These are phyloP conservation scores for Brachypodium distachyon DNA, from an alignment of 202 grass and related monocot species.

Conservation along the genomic window DNA sequence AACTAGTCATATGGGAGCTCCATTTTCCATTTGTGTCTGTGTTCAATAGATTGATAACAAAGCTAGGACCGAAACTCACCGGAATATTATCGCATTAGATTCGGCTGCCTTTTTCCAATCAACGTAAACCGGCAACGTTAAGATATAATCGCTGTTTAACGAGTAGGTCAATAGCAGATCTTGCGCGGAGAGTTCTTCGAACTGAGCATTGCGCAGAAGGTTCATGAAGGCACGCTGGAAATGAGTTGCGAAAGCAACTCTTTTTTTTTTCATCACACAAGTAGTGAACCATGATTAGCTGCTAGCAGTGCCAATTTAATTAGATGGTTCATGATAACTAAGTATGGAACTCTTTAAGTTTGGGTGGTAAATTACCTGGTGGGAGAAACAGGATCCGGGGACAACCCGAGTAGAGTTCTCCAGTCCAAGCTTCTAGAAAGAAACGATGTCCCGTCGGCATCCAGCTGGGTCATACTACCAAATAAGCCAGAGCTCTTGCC, in stretches of 20 bases:
- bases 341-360: background rate
- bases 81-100: conserved; percentile 93
- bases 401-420: conserved; percentile 51
- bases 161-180: conserved; percentile 68
- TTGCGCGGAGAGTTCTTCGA: conserved; percentile 75
- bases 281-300: background rate
- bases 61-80: conserved; percentile 20
- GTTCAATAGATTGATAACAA: background rate
- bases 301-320: background rate
- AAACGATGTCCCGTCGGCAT: conserved; percentile 13
- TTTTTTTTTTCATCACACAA: background rate
- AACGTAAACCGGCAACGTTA: conserved; percentile 76
- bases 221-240: conserved; percentile 94
- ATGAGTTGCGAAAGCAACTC: conserved; percentile 54
- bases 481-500: conserved; percentile 12
- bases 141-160: conserved; percentile 76
- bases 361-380: conserved; percentile 6
- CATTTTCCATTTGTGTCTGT: background rate
- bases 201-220: conserved; percentile 77
- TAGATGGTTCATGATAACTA: background rate
- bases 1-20: background rate
- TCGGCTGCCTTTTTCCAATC: conserved; percentile 84
- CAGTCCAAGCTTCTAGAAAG: conserved; percentile 47
- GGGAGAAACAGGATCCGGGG: conserved; percentile 12
- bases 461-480: conserved; percentile 26